phyloP scores from a whole-genome alignment of 1,139 yeast species.

The Yamadazyma siamensis region DNA sequence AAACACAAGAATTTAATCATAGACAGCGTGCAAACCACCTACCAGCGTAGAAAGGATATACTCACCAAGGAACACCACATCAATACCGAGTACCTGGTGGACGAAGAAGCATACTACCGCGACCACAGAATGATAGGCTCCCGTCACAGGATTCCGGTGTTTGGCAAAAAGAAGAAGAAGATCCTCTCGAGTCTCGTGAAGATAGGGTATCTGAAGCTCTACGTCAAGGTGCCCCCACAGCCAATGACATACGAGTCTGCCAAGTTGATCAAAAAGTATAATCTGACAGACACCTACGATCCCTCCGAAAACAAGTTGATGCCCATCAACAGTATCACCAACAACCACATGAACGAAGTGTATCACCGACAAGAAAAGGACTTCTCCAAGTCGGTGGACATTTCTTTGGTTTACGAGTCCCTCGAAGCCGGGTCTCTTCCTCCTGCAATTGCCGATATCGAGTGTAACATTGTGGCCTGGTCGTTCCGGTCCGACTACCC shows the following conservation, averaged over 20 bases:
- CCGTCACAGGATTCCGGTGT: constrained; percentile 20
- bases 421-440: constrained; percentile 24
- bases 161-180: constrained; percentile 39
- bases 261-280: constrained; percentile 35
- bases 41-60: constrained; percentile 5
- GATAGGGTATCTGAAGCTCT: constrained; percentile 34
- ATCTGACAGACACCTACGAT: constrained; percentile 14
- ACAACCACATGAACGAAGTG: constrained; percentile 27
- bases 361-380: constrained; percentile 29
- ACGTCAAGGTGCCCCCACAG: constrained; percentile 31
- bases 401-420: constrained; percentile 23
- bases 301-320: constrained; percentile 11
- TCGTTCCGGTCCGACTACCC: constrained; percentile 43
- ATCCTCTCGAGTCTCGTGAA: constrained; percentile 32
- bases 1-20: constrained; percentile 31
- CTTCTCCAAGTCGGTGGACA: constrained; percentile 20
- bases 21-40: constrained; percentile 12
- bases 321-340: constrained; percentile 18
- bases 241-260: constrained; percentile 41
- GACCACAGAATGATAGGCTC: constrained; percentile 29
- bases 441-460: constrained; percentile 31
- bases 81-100: background rate
- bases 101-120: constrained; percentile 17
- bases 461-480: constrained; percentile 40
- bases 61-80: constrained; percentile 11